Conservation (phyloP, 2,329 filamentous ascomycete genomes). For the Salinomyces thailandicus region DNA sequence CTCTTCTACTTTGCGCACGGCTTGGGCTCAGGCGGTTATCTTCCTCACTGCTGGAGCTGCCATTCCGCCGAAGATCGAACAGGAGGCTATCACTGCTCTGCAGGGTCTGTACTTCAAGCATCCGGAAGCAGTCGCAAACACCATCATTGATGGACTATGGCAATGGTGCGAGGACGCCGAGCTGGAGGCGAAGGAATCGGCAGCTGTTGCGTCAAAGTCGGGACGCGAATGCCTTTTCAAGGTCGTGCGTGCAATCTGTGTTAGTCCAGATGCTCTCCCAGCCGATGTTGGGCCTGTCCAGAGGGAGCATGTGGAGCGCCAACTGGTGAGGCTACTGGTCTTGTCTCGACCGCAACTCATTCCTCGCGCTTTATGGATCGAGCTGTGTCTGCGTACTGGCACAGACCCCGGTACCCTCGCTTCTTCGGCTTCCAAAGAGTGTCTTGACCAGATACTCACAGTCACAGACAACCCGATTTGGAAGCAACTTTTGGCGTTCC, state of each 20-base stretch:
- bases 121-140: slow-evolving; percentile 48
- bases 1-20: slow-evolving; percentile 9
- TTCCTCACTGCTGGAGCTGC: slow-evolving; percentile 58
- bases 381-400: slow-evolving; percentile 66
- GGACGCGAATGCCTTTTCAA: slow-evolving; percentile 53
- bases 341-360: slow-evolving; percentile 69
- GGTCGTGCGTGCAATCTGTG: slow-evolving; percentile 53
- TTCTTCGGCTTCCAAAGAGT: slow-evolving; percentile 48
- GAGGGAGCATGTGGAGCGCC: slow-evolving; percentile 44
- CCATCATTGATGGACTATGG: slow-evolving; percentile 63
- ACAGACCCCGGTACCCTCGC: slow-evolving; percentile 76
- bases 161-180: slow-evolving; percentile 61
- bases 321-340: slow-evolving; percentile 68
- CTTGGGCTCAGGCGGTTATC: slow-evolving; percentile 78
- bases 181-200: slow-evolving; percentile 65
- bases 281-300: no score
- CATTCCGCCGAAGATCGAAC: slow-evolving; percentile 52
- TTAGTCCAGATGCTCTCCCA: slow-evolving; percentile 34
- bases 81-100: slow-evolving; percentile 51
- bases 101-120: slow-evolving; percentile 53
- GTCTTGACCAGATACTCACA: slow-evolving; percentile 57
- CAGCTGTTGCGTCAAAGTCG: slow-evolving; percentile 54
- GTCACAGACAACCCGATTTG: slow-evolving; percentile 30
- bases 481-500: slow-evolving; percentile 41
- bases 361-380: slow-evolving; percentile 76